A percentile compares a stretch with the other conserved stretches of the same genome.
These are phyloP conservation scores for Hypoxylon rickii DNA, from an alignment of 495 filamentous ascomycete genomes.

Conservation along the genomic window DNA sequence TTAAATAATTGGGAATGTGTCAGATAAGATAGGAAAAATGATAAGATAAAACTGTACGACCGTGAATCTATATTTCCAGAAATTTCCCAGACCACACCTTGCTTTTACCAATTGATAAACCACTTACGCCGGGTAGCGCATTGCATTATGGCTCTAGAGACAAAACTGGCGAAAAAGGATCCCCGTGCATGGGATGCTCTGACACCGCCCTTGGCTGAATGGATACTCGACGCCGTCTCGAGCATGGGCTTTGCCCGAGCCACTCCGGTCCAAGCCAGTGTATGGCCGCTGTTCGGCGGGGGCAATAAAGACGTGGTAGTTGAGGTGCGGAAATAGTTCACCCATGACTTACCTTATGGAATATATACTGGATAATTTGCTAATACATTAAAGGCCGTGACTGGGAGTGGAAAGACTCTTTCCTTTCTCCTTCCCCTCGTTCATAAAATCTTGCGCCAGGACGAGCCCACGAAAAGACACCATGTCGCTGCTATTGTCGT, in stretches of 20 bases:
- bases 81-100: too few species aligned
- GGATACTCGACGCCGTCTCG: slow-evolving; percentile 82
- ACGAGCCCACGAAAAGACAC: slow-evolving; percentile 80
- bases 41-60: too few species aligned
- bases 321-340: slow-evolving; percentile 53
- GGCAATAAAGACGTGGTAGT: slow-evolving; percentile 96
- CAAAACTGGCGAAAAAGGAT: slow-evolving; percentile 44
- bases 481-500: slow-evolving; percentile 90
- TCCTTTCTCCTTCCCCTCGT: slow-evolving; percentile 89
- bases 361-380: background rate
- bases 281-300: slow-evolving; percentile 79
- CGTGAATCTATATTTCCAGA: too few species aligned
- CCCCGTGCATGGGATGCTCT: slow-evolving; percentile 78
- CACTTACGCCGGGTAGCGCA: slow-evolving; percentile 3
- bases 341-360: background rate
- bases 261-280: slow-evolving; percentile 90
- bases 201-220: slow-evolving; percentile 79
- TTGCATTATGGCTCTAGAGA: slow-evolving; percentile 44
- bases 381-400: slow-evolving; percentile 67
- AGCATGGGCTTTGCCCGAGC: slow-evolving; percentile 85
- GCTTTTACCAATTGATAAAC: background rate
- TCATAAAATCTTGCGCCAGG: slow-evolving; percentile 73
- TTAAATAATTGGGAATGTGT: too few species aligned
- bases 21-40: too few species aligned
- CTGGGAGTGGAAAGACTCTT: slow-evolving; percentile 92